Conservation (phyloP, 805 yeast species). For the Pichia nakasei region DNA sequence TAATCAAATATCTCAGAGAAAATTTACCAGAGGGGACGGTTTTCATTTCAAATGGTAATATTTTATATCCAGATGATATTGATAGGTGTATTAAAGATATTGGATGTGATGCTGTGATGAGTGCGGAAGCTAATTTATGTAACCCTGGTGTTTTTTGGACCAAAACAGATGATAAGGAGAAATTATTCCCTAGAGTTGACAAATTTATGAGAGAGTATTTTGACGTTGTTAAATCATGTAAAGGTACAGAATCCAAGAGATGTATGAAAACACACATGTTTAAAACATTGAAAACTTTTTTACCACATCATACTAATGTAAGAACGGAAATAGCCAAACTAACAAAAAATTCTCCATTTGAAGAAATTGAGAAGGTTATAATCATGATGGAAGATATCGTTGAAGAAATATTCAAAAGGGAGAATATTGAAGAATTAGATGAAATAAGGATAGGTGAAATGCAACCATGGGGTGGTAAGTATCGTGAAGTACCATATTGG, state of each 20-base stretch:
- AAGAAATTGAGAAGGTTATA: slow-evolving; percentile 42
- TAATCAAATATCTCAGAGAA: slow-evolving; percentile 65
- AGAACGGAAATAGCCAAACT: slow-evolving; percentile 59
- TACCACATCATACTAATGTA: slow-evolving; percentile 67
- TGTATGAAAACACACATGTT: slow-evolving; percentile 93
- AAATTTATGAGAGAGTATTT: slow-evolving; percentile 75
- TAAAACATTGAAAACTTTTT: slow-evolving; percentile 74
- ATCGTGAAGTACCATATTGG: slow-evolving; percentile 86
- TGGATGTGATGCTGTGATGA: slow-evolving; percentile 87
- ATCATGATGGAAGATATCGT: slow-evolving; percentile 61
- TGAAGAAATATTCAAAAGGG: slow-evolving; percentile 40
- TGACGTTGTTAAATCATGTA: slow-evolving; percentile 58
- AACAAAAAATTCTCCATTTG: slow-evolving; percentile 35
- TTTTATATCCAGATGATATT: slow-evolving; percentile 82
- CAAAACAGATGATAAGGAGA: slow-evolving; percentile 42
- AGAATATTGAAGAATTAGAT: slow-evolving; percentile 49
- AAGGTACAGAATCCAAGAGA: slow-evolving; percentile 64
- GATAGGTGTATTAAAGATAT: slow-evolving; percentile 56
- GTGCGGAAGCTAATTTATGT: slow-evolving; percentile 90
- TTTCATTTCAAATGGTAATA: slow-evolving; percentile 89
- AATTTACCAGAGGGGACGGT: slow-evolving; percentile 74
- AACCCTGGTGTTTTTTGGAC: slow-evolving; percentile 88
- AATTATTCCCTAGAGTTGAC: slow-evolving; percentile 81
- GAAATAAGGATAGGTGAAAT: slow-evolving; percentile 42
- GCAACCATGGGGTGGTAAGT: slow-evolving; percentile 71